phyloP scores from a whole-genome alignment of 345 rosid species.

The Leavenworthia alabamica region DNA sequence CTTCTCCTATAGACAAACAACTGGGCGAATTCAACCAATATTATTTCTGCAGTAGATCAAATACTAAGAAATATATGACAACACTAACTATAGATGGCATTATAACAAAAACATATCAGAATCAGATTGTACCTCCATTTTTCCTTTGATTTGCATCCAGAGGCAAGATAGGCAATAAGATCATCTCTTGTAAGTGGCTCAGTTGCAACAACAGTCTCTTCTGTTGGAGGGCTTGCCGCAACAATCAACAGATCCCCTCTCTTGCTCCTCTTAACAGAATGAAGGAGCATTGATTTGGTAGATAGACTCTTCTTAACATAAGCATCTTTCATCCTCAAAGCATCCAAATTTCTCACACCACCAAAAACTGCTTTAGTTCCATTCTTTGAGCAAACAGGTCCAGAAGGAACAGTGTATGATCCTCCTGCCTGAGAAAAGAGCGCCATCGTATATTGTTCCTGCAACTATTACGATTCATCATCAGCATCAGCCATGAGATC shows the following conservation, averaged over 20 bases:
- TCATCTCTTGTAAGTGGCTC: slow-evolving; percentile 93
- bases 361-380: slow-evolving; percentile 30
- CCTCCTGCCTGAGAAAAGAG: slow-evolving; percentile 48
- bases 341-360: slow-evolving; percentile 26
- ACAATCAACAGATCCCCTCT: slow-evolving; percentile 51
- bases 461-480: background rate
- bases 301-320: slow-evolving; percentile 26
- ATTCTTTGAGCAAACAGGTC: slow-evolving; percentile 27
- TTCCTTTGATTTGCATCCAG: slow-evolving; percentile 94
- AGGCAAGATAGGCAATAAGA: slow-evolving; percentile 81
- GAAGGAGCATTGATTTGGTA: slow-evolving; percentile 22
- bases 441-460: slow-evolving; percentile 42
- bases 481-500: background rate
- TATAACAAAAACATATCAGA: background rate
- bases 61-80: background rate
- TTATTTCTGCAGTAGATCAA: background rate
- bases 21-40: background rate
- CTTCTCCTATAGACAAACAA: background rate
- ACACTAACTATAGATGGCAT: background rate
- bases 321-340: slow-evolving; percentile 35
- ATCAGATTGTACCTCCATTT: slow-evolving; percentile 64
- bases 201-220: slow-evolving; percentile 57
- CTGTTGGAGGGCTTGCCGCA: slow-evolving; percentile 92
- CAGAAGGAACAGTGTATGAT: slow-evolving; percentile 36
- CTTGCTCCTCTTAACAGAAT: slow-evolving; percentile 25